Base-by-base conservation (phyloP, 768 basidiomycete genomes). In the Rhizopogon salebrosus region DNA sequence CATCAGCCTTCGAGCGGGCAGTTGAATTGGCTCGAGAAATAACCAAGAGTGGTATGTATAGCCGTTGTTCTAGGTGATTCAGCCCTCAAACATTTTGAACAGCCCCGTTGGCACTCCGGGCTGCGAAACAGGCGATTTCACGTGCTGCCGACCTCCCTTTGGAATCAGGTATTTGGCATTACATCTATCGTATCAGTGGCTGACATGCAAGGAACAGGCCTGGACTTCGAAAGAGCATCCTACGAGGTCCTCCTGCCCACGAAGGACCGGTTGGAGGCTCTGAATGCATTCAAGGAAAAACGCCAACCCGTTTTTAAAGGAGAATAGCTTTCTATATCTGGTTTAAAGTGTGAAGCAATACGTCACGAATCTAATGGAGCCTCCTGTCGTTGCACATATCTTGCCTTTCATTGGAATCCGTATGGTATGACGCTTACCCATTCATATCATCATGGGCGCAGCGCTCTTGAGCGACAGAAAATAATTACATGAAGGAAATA, bases 81-180 rank as follows among this genome's bases (percentile, higher is more conserved):
- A 8, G 11, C 51, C 24, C 22, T 39, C 43, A 31, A 41, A 37
- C 48, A n/a, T 41, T 6, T 51, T 22, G 14, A 46, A 34, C 52
- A 93, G 92, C 93, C 24, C 93, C 93, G 16, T 67, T 95, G 22
- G 91, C 93, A 3, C 75, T 95, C 36, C 77, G 84, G n/a, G 91
- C 92, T 6, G 92, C 93, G 5, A 95, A 95, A 62, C 80, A 83
- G 59, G 89, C 90, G 8, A 85, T 95, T 45, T 87, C 87, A 13
- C 79, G 87, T 23, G 89, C 92, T 18, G 75, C 78, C n/a, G 86
- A 92, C 60, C 73, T 93, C 13, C 72, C 87, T 3, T 72, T 95
- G 6, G 92, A 94, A 69, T 78, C 84, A 53, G 90, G 89, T 81
- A 55, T 55, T 65, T 59, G 10, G 1, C 10, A 8, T 36, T 16